Evolutionary conservation across 225 moss, liverwort and hornwort species (phyloP), one percentile per base, ranked within the genome.

Genomic region (Bryum argenteum): DNA sequence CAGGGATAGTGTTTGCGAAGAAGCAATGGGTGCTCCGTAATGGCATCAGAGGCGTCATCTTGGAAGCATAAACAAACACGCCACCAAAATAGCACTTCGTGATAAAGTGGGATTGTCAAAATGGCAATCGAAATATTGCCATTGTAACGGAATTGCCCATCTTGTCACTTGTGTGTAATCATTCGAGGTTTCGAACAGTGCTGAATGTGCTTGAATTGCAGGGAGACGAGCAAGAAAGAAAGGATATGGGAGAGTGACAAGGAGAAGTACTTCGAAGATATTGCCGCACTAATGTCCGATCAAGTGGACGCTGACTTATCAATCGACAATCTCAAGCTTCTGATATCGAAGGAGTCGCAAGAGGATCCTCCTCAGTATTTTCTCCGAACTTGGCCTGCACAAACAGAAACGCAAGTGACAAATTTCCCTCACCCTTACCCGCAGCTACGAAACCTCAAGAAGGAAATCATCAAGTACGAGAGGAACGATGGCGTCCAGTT

Each of bases 371-470:
- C 94, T 59, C 94, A 94, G 54, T 94, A 89, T 69, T 91, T 77
- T 73, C 59, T 94, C 69, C 77, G 75, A 16, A 83, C 71, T 22
- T 94, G 94, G 94, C 88, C 94, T 74, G 78, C 82, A 11, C 78
- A 91, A 54, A 78, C 56, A 21, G 72, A 80, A 8, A 82, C 78
- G 7, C 91, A 94, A 71, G 84, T 94, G 42, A 94, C 94, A 1
- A 58, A 83, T 65, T 94, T 94, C 61, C 91, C 91, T 42, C 94
- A 94, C 77, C 94, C 94, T 44, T 94, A 94, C 63, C 94, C 94
- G 12, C 91, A 94, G 70, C 70, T 91, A 58, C 72, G 82, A 54
- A 67, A 91, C 58, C 65, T 94, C 48, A 91, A 75, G 66, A 94
- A 88, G 60, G 91, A 91, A 75, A 91, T 94, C 10, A 91, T 94